Percentiles rank a stretch among this genome's conserved stretches.
Conservation (phyloP, 1,284 basidiomycete genomes). For the Gomphus bonarii region DNA sequence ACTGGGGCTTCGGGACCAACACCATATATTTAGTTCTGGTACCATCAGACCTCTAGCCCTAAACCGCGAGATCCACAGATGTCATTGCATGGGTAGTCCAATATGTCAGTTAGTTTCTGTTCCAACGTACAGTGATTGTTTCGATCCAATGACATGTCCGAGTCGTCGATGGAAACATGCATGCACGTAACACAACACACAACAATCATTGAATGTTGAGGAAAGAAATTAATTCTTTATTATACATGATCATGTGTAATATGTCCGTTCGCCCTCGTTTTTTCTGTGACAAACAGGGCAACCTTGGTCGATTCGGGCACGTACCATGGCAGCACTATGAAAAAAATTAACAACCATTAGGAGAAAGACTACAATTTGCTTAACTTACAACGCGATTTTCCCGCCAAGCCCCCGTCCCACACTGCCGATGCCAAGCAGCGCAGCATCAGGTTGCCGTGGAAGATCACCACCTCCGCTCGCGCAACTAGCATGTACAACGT, state of each 20-base stretch:
- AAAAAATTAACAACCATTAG: background rate
- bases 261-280: constrained; percentile 36
- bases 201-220: background rate
- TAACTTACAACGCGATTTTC: constrained; percentile 65
- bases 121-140: too few species aligned
- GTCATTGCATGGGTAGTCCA: too few species aligned
- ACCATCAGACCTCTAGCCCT: too few species aligned
- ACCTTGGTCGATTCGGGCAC: constrained; percentile 49
- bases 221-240: too few species aligned
- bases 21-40: too few species aligned
- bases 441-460: constrained; percentile 39
- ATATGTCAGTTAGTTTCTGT: too few species aligned
- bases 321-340: constrained; percentile 60
- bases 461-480: constrained; percentile 45
- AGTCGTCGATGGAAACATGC: background rate
- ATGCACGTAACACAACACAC: background rate
- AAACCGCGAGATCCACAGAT: too few species aligned
- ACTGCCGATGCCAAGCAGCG: constrained; percentile 31
- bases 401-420: constrained; percentile 42
- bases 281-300: constrained; percentile 69
- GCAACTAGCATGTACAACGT: constrained; percentile 75
- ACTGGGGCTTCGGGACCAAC: too few species aligned
- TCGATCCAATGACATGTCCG: too few species aligned
- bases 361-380: background rate
- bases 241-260: background rate